Conservation (phyloP, 257 asterid genomes). For the Primulina tabacum region DNA sequence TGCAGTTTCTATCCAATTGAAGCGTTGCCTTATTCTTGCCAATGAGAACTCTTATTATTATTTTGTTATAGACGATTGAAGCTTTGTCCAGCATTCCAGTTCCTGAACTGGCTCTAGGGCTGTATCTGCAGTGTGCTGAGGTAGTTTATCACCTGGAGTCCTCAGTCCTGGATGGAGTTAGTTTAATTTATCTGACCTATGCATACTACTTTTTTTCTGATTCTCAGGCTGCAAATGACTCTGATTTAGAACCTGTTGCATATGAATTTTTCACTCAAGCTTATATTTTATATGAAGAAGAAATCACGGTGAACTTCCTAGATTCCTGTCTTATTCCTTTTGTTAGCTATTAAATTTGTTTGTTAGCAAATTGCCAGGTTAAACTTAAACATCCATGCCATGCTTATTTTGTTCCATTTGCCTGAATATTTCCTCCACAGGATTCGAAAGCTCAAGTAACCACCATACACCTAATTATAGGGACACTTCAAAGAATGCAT, state of each 20-base stretch:
- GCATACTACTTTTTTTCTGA: constrained; percentile 27
- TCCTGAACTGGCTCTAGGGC: constrained; percentile 78
- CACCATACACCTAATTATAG: constrained; percentile 79
- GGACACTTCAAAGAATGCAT: constrained; percentile 98
- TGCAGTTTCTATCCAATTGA: background rate
- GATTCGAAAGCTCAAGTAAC: constrained; percentile 97
- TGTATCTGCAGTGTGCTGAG: constrained; percentile 98
- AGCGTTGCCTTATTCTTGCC: constrained; percentile 17
- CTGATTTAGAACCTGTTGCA: constrained; percentile 95
- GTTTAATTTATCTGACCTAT: constrained; percentile 26
- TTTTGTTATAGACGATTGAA: constrained; percentile 71
- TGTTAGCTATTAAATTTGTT: constrained; percentile 4
- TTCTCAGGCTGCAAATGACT: constrained; percentile 93
- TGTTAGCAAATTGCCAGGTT: background rate
- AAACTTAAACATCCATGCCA: background rate
- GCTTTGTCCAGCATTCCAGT: constrained; percentile 76
- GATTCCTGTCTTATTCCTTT: constrained; percentile 13
- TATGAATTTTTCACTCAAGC: constrained; percentile 98
- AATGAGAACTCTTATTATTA: constrained; percentile 3
- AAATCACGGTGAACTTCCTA: constrained; percentile 66
- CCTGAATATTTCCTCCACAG: constrained; percentile 40
- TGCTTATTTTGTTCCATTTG: constrained; percentile 18
- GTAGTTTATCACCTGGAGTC: constrained; percentile 35
- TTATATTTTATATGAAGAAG: constrained; percentile 94
- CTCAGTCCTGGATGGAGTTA: constrained; percentile 13